Conservation (phyloP, 2,329 filamentous ascomycete species). For the Xylariaceae sp. region DNA sequence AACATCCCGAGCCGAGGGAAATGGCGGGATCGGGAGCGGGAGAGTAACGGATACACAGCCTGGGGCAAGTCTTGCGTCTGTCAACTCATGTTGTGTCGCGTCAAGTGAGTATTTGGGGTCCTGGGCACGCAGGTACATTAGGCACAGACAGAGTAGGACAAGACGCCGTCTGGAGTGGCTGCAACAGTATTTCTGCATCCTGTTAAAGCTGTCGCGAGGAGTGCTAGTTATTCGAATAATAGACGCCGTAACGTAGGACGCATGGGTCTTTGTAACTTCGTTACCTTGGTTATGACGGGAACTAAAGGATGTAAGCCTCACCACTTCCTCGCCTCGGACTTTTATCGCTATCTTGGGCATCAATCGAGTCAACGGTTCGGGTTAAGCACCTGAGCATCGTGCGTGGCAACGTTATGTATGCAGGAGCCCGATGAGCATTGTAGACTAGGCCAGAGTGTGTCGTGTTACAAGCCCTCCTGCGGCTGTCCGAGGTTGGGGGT, state of each 20-base stretch:
- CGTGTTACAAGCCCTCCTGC: not conserved
- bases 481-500: not conserved
- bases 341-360: conserved; percentile 6
- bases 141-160: too few species aligned
- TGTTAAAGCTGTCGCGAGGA: too few species aligned
- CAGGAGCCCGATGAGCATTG: not conserved
- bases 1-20: too few species aligned
- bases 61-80: conserved; percentile 3
- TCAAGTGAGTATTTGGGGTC: too few species aligned
- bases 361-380: not conserved
- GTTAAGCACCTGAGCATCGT: too few species aligned
- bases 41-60: not conserved
- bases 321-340: not conserved
- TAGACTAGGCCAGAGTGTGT: not conserved
- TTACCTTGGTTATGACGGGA: not conserved
- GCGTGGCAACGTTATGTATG: not conserved
- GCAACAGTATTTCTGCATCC: too few species aligned
- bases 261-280: not conserved
- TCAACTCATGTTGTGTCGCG: conserved; percentile 10
- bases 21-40: conserved; percentile 1
- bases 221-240: not conserved
- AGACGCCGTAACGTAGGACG: not conserved
- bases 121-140: too few species aligned
- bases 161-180: too few species aligned
- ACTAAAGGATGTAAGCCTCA: not conserved